Conservation (phyloP, 192 early-diverging fungal species). For the Chytriomyces confervae region DNA sequence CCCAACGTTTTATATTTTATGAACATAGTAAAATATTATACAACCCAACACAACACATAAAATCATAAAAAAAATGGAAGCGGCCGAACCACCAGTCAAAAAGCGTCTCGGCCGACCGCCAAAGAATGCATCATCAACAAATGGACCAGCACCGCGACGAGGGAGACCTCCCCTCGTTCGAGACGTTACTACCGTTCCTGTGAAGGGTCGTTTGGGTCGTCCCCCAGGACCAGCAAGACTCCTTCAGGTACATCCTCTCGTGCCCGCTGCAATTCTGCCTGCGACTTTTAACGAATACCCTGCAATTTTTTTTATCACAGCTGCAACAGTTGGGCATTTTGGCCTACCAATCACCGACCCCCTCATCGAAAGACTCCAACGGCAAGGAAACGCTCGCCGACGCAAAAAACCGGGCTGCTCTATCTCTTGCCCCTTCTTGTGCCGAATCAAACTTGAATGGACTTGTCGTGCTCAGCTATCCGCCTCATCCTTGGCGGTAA, state of each 20-base stretch:
- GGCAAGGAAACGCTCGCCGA: background rate
- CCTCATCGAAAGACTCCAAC: background rate
- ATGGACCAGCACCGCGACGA: background rate
- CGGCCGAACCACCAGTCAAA: background rate
- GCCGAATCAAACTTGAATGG: constrained; percentile 4
- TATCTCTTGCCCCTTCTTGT: background rate
- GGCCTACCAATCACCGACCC: background rate
- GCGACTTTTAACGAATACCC: background rate
- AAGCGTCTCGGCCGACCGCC: constrained; percentile 12
- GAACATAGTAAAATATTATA: no score
- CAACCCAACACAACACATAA: background rate
- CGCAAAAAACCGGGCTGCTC: background rate
- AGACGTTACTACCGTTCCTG: background rate
- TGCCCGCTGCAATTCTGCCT: background rate
- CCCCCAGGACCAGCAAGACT: background rate
- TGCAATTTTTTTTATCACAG: background rate
- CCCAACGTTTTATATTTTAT: no score
- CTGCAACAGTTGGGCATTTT: background rate
- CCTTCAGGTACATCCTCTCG: background rate
- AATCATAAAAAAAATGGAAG: background rate
- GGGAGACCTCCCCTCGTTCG: background rate
- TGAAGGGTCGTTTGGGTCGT: background rate
- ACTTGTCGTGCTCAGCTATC: constrained; percentile 17
- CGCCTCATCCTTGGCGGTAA: constrained; percentile 27
- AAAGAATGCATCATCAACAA: no score